Evolutionary conservation across 768 basidiomycete genomes (phyloP), one percentile per base, ranked within the genome.

Genomic region (Leccinum olivaceopallidum): DNA sequence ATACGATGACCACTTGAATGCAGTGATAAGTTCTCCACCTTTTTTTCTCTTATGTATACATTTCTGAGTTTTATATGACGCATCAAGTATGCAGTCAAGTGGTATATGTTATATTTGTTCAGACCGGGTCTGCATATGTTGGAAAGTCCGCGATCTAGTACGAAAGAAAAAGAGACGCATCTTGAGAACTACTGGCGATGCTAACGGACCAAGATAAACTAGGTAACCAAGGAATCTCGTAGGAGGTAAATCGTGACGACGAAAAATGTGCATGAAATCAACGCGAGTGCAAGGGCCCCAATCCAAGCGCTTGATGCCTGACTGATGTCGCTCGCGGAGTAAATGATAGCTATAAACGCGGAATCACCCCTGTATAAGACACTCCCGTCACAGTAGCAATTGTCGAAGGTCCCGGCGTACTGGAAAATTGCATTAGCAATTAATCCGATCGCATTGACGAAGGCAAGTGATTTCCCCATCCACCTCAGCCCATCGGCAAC

Each of bases 281-380:
- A 34, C 9, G 9, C 22, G 6, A 53, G 30, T 20, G 30, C 51
- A 4, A 53, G 30, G 8, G 51, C 30, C 3, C 51, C 51, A 18
- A 30, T 52, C 50, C 50, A 52, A 52, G 50, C 50, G 14, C 4
- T 52, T 6, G 14, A 32, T 16, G 50, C 74, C 44, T 55, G 34
- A 9, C 52, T 36, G 8, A 76, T 30, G 42, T 77, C 77, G 12
- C 48, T 59, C 2, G 10, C 0, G 6, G 1, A 2, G 0, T 53
- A 18, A 2, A 18, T 6, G 1, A 80, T 69, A 9, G 79, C 71
- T 22, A 69, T 51, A 55, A 71, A 79, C 4, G 77, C 75, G 0
- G 39, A 36, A 1, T 48, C 5, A 20, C 70, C 67, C 62, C 67
- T 61, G 0, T 39, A 55, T 3, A 58, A 56, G 4, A 72, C 64